These are phyloP conservation scores for Piloderma croceum DNA, from an alignment of 768 basidiomycete species.

Conservation along the genomic window DNA sequence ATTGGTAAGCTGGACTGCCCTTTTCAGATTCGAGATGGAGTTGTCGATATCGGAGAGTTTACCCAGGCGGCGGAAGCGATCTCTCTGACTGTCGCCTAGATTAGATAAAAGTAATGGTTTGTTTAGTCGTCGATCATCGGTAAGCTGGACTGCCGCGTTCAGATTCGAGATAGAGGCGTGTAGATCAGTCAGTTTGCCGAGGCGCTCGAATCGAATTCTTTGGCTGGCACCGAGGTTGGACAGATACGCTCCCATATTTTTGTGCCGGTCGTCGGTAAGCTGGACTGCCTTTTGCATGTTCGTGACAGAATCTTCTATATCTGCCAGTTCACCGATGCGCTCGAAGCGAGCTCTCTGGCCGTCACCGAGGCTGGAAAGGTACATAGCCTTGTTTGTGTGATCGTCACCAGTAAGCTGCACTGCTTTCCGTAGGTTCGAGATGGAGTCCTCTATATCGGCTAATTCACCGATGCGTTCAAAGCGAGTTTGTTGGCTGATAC, in stretches of 20 bases:
- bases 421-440: constrained; percentile 8
- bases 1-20: constrained; percentile 11
- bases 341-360: constrained; percentile 17
- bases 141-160: constrained; percentile 9
- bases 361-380: constrained; percentile 16
- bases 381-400: constrained; percentile 11
- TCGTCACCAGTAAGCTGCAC: constrained; percentile 10
- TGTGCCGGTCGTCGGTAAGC: constrained; percentile 13
- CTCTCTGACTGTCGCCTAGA: constrained; percentile 17
- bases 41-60: constrained; percentile 21
- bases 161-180: constrained; percentile 11
- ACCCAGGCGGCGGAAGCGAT: constrained; percentile 20
- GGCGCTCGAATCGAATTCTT: constrained; percentile 16
- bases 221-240: constrained; percentile 10
- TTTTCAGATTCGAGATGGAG: constrained; percentile 10
- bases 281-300: constrained; percentile 16
- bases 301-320: constrained; percentile 18
- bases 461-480: constrained; percentile 15
- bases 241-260: not conserved
- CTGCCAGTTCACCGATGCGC: constrained; percentile 15
- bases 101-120: constrained; percentile 5
- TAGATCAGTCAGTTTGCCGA: constrained; percentile 23
- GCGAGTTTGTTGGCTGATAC: too few species aligned
- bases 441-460: constrained; percentile 22
- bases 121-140: not conserved